Conservation (phyloP, 2,329 filamentous ascomycete genomes). For the Metarhizium robertsii region DNA sequence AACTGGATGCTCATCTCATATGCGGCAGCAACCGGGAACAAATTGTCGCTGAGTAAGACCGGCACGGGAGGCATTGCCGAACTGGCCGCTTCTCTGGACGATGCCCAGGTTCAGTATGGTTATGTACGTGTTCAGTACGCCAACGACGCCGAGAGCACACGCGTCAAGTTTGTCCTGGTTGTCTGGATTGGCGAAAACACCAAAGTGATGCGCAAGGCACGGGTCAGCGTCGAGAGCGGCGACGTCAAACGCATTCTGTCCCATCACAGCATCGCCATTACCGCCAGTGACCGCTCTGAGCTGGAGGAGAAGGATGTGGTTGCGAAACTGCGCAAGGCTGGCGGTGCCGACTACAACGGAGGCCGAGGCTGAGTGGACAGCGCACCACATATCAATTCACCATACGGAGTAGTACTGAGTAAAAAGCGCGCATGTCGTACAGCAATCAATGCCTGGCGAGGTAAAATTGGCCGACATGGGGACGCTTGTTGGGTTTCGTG, state of each 20-base stretch:
- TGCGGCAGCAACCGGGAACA: conserved; percentile 43
- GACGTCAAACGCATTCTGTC: conserved; percentile 53
- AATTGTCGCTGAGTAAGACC: conserved; percentile 44
- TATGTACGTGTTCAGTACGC: conserved; percentile 60
- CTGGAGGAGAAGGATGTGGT: conserved; percentile 54
- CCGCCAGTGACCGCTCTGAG: conserved; percentile 50
- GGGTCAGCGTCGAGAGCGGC: conserved; percentile 58
- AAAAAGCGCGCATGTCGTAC: not conserved
- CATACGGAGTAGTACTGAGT: not conserved
- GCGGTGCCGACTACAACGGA: conserved; percentile 64
- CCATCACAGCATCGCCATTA: conserved; percentile 58
- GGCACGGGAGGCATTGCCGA: conserved; percentile 53
- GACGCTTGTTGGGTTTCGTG: not conserved
- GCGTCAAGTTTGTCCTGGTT: conserved; percentile 59
- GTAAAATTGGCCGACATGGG: not conserved
- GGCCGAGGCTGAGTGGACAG: conserved; percentile 38
- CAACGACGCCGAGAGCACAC: conserved; percentile 59
- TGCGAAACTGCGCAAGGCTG: conserved; percentile 51
- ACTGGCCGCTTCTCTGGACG: conserved; percentile 46
- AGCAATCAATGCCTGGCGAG: not conserved
- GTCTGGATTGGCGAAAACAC: conserved; percentile 59
- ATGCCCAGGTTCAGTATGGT: conserved; percentile 54
- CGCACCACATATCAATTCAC: not conserved
- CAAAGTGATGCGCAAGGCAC: conserved; percentile 60
- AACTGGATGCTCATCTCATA: conserved; percentile 62